phyloP scores from a whole-genome alignment of 257 asterid genomes.

The Rehmannia glutinosa region DNA sequence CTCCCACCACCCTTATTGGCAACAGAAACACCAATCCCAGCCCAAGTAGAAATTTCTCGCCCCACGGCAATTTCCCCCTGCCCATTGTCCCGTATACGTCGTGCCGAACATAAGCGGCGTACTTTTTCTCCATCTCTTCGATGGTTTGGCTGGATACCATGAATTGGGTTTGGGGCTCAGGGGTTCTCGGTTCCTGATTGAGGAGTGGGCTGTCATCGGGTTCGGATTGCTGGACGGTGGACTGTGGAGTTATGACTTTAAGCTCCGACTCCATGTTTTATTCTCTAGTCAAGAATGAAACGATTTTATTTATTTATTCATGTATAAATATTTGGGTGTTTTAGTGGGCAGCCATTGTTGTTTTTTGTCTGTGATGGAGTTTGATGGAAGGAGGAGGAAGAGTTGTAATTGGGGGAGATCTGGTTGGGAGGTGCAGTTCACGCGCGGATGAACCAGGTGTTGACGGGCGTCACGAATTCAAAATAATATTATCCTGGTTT shows the following conservation, averaged over 20 bases:
- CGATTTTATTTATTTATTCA: neutral
- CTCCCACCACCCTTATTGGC: conserved; percentile 61
- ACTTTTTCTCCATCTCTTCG: conserved; percentile 73
- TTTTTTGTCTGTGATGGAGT: neutral
- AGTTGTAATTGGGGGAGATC: conserved; percentile 15
- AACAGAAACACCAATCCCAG: conserved; percentile 52
- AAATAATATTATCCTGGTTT: neutral
- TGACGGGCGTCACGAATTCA: neutral
- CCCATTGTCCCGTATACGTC: conserved; percentile 90
- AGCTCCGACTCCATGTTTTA: conserved; percentile 65
- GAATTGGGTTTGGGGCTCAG: conserved; percentile 5
- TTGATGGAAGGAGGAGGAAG: conserved; percentile 5
- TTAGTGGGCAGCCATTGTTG: conserved; percentile 34
- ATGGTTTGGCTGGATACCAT: conserved; percentile 26
- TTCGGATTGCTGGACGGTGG: conserved; percentile 25
- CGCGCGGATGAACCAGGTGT: conserved; percentile 4
- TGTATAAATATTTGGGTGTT: neutral
- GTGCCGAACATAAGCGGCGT: conserved; percentile 62
- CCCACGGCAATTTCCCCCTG: conserved; percentile 53
- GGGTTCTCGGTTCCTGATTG: conserved; percentile 37
- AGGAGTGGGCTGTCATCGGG: conserved; percentile 69
- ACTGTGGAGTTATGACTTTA: conserved; percentile 35
- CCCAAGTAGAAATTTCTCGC: conserved; percentile 56
- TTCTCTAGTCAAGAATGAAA: neutral
- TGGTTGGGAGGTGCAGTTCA: neutral